Percentiles rank a stretch among this genome's conserved stretches.
These are phyloP conservation scores for Metschnikowia peoriensis DNA, from an alignment of 805 yeast species.

Conservation along the genomic window DNA sequence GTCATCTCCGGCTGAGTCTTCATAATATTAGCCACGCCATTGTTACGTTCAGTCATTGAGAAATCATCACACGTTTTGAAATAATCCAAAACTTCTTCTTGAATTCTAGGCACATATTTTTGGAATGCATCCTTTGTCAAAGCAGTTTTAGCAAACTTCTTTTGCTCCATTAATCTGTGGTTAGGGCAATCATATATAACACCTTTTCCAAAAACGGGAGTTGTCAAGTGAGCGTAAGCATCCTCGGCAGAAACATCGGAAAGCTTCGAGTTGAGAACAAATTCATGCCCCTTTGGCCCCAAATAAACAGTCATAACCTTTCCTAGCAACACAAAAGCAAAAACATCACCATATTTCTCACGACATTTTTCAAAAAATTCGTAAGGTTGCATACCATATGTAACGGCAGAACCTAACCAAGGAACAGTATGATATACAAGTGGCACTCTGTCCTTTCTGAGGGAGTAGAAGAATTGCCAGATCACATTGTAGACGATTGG, in stretches of 20 bases:
- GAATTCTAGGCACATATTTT: conserved; percentile 83
- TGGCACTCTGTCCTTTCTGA: conserved; percentile 82
- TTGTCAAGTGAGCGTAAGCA: conserved; percentile 93
- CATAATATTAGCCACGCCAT: conserved; percentile 66
- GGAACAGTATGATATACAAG: conserved; percentile 91
- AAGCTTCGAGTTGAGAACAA: conserved; percentile 85
- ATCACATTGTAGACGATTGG: conserved; percentile 65
- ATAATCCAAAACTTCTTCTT: conserved; percentile 70
- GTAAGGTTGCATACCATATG: conserved; percentile 92
- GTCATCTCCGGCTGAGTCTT: conserved; percentile 91
- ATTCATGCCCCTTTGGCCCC: conserved; percentile 98
- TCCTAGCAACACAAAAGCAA: conserved; percentile 86
- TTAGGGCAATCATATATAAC: conserved; percentile 97
- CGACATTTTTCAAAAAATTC: conserved; percentile 81
- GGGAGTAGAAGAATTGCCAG: conserved; percentile 69
- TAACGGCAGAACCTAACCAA: conserved; percentile 89
- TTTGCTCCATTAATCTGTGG: conserved; percentile 93
- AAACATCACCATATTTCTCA: conserved; percentile 85
- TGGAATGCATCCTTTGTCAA: conserved; percentile 82
- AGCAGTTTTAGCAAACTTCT: conserved; percentile 91
- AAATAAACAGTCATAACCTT: conserved; percentile 91
- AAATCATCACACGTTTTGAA: conserved; percentile 54
- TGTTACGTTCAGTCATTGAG: conserved; percentile 31
- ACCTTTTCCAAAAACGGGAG: conserved; percentile 98
- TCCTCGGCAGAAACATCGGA: conserved; percentile 94